Conservation (phyloP, 495 filamentous ascomycete genomes). For the Oleoguttula mirabilis region DNA sequence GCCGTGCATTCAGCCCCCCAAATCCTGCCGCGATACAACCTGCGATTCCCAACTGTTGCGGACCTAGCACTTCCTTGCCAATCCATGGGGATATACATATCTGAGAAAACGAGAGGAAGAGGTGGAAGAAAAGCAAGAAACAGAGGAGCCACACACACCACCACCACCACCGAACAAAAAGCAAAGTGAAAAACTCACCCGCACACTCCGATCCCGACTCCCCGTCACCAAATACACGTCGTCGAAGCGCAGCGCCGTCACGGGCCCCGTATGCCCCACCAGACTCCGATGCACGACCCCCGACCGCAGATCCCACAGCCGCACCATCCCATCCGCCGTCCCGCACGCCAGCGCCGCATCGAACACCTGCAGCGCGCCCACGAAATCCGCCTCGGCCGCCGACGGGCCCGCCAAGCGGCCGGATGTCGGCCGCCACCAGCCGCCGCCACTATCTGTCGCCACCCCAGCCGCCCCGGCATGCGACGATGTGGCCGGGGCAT, state of each 20-base stretch:
- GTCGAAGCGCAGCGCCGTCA: constrained; percentile 93
- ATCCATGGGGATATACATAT: too few relatives aligned
- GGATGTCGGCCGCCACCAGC: constrained; percentile 41
- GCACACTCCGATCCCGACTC: constrained; percentile 82
- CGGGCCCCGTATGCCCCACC: constrained; percentile 90
- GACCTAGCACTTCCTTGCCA: too few relatives aligned
- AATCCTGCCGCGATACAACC: too few relatives aligned
- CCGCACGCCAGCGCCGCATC: constrained; percentile 96
- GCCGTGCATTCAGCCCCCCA: too few relatives aligned
- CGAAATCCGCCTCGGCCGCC: constrained; percentile 71
- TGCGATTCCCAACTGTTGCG: too few relatives aligned
- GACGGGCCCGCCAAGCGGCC: constrained; percentile 39
- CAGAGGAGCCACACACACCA: too few relatives aligned
- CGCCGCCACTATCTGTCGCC: neutral
- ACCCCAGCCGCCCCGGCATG: neutral
- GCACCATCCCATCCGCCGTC: constrained; percentile 94
- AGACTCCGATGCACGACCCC: constrained; percentile 93
- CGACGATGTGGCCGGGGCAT: neutral
- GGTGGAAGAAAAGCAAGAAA: constrained; percentile 1
- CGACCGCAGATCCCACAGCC: constrained; percentile 91
- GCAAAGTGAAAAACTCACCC: constrained; percentile 74
- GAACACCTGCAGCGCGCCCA: constrained; percentile 90
- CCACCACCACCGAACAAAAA: too few relatives aligned
- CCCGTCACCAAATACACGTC: constrained; percentile 91
- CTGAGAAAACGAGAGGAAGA: constrained; percentile 11